Evolutionary conservation across 2,329 filamentous ascomycete species (phyloP), one percentile per base, ranked within the genome.

Genomic region (Colletotrichum liriopes): DNA sequence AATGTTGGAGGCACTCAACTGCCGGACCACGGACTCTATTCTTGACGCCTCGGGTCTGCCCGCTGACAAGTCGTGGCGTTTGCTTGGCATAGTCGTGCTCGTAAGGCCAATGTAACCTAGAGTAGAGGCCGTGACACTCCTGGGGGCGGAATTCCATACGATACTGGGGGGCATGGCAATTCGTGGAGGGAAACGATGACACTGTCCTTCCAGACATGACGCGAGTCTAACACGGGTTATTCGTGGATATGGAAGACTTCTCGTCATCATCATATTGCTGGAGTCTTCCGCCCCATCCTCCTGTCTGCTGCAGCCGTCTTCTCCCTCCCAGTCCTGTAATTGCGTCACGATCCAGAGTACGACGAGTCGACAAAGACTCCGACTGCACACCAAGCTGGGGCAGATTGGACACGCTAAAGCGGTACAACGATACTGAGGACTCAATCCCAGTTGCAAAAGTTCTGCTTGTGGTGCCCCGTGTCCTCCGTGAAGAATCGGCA

Each of bases 121-220:
- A 6, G 11, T 39, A 23, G 47, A 52, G 45, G 14, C 45, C n/a
- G 49, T 49, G 49, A 43, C 18, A 23, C 39, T 29, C 52, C 61
- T 56, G 56, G 49, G 23, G 55, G 56, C 47, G 55, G 63, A 29
- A 49, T 47, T 26, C 32, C 55, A n/a, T 67, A 23, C 55, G 29
- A 55, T 39, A 37, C 29, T 29, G 37, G 54, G 29, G 41, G 51
- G 51, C 12, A 18, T 23, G n/a, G 16, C 35, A 45, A 16, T 45
- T 14, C 66, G 62, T 39, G 62, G 54, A 26, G 39, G 60, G 47
- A 47, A 11, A 52, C 55, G 51, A 37, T 26, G 45, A 35, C 39
- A 60, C 47, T 39, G 32, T 26, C 37, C 39, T n/a, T 55, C 23
- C 16, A 45, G 16, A 18, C 7, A 23, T 32, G 51, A 51, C 51